Conservation (phyloP, 306 rosid species). For the Sophora flavescens region DNA sequence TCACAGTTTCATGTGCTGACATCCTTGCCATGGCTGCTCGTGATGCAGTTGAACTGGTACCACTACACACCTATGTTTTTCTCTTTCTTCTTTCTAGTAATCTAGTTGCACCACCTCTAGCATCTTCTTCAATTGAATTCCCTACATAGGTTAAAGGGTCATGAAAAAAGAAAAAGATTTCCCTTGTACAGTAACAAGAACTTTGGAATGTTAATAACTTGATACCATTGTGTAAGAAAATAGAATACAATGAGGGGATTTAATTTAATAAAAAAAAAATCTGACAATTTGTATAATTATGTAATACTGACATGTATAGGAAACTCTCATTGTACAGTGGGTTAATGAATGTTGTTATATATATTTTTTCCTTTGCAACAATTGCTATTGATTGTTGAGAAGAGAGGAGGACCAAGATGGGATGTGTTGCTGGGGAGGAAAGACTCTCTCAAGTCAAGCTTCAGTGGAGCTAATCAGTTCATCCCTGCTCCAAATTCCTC, state of each 20-base stretch:
- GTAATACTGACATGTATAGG: too few relatives aligned
- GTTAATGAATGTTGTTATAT: background rate
- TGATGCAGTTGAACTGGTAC: constrained; percentile 75
- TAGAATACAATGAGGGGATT: too few relatives aligned
- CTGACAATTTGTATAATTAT: too few relatives aligned
- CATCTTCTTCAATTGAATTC: background rate
- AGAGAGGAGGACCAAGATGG: constrained; percentile 97
- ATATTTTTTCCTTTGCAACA: background rate
- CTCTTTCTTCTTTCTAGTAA: background rate
- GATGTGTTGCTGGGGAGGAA: constrained; percentile 73
- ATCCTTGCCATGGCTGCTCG: constrained; percentile 87
- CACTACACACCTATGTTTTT: background rate
- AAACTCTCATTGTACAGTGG: background rate
- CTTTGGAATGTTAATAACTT: too few relatives aligned
- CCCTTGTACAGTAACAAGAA: too few relatives aligned
- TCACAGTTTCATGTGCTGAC: constrained; percentile 88
- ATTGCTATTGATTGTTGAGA: background rate
- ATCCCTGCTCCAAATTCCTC: constrained; percentile 91
- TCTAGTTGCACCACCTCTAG: background rate
- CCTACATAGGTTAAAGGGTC: background rate
- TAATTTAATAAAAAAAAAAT: too few relatives aligned
- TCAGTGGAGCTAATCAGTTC: constrained; percentile 71
- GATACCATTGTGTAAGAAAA: too few relatives aligned
- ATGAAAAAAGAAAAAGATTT: too few relatives aligned
- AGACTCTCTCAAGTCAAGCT: constrained; percentile 84